Evolutionary conservation across 1,139 yeast genomes (phyloP).

Genomic region (Saccharomyces hybrid): DNA sequence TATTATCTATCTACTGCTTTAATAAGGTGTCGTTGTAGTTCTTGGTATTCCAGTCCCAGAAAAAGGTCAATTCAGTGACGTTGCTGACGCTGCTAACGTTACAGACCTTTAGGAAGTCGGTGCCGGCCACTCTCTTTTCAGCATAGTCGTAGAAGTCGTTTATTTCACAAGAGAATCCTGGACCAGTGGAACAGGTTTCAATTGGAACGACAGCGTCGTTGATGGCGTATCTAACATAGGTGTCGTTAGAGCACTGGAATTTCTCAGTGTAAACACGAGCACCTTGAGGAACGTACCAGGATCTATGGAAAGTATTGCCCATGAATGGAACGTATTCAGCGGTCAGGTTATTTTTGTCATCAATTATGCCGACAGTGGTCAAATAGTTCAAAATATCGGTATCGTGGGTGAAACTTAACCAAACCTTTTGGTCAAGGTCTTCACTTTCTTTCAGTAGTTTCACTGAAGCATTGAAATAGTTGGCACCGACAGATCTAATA

Average conservation of each 20-base stretch:
- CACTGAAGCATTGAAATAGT: slow-evolving; percentile 41
- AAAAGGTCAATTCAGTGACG: slow-evolving; percentile 22
- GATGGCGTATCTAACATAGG: slow-evolving; percentile 45
- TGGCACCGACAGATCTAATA: slow-evolving; percentile 40
- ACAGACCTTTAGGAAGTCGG: slow-evolving; percentile 36
- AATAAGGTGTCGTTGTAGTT: slow-evolving; percentile 15
- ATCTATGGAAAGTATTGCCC: slow-evolving; percentile 17
- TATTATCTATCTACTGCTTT: not conserved
- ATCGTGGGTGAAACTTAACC: slow-evolving; percentile 52
- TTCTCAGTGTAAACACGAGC: slow-evolving; percentile 49
- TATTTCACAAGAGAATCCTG: slow-evolving; percentile 52
- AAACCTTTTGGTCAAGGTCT: slow-evolving; percentile 29
- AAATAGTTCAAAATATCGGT: slow-evolving; percentile 45
- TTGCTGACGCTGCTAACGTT: slow-evolving; percentile 17
- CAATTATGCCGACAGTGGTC: slow-evolving; percentile 45
- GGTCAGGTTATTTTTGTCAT: slow-evolving; percentile 22
- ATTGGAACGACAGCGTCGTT: slow-evolving; percentile 59
- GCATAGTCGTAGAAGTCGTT: slow-evolving; percentile 36
- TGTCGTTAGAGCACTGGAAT: slow-evolving; percentile 33
- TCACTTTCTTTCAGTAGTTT: slow-evolving; percentile 23
- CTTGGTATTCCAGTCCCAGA: slow-evolving; percentile 25
- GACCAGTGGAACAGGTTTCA: slow-evolving; percentile 46
- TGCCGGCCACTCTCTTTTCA: slow-evolving; percentile 32
- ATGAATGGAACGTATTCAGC: slow-evolving; percentile 38
- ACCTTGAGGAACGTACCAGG: slow-evolving; percentile 44